A percentile compares a stretch with the other conserved stretches of the same genome.
phyloP scores from a whole-genome alignment of 495 filamentous ascomycete genomes.

The Parathielavia hyrcaniae region DNA sequence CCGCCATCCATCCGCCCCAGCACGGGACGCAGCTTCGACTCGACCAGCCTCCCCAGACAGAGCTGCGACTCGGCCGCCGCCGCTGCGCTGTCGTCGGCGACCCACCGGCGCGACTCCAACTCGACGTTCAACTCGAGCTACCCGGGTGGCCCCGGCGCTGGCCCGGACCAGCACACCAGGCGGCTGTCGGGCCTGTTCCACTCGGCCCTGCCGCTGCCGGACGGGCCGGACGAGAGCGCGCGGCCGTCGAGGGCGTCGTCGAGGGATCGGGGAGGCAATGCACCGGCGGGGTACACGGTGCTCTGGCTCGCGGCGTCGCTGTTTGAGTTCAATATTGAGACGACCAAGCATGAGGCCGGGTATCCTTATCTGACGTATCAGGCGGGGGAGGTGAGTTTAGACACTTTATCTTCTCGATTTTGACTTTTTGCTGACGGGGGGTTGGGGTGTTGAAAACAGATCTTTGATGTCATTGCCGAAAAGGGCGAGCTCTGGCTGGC shows the following conservation, averaged over 20 bases:
- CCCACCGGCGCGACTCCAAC: slow-evolving; percentile 41
- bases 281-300: slow-evolving; percentile 40
- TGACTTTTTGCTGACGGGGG: slow-evolving; percentile 20
- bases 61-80: slow-evolving; percentile 41
- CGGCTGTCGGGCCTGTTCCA: slow-evolving; percentile 68
- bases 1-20: slow-evolving; percentile 38
- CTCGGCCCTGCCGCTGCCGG: slow-evolving; percentile 77
- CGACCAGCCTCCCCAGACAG: slow-evolving; percentile 37
- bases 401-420: not conserved
- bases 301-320: slow-evolving; percentile 90
- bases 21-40: slow-evolving; percentile 49
- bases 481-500: slow-evolving; percentile 98
- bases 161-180: slow-evolving; percentile 16
- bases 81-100: slow-evolving; percentile 13
- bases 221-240: slow-evolving; percentile 47
- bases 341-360: slow-evolving; percentile 83
- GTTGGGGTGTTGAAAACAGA: slow-evolving; percentile 38
- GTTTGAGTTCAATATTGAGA: slow-evolving; percentile 94
- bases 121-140: slow-evolving; percentile 41
- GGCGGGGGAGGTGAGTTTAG: slow-evolving; percentile 64
- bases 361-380: slow-evolving; percentile 96
- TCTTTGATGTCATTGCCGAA: slow-evolving; percentile 85
- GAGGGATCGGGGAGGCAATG: slow-evolving; percentile 34
- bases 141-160: slow-evolving; percentile 5
- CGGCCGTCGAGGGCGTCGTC: slow-evolving; percentile 47